Conservation (phyloP, 441 rosid species). For the Adansonia gregorii region DNA sequence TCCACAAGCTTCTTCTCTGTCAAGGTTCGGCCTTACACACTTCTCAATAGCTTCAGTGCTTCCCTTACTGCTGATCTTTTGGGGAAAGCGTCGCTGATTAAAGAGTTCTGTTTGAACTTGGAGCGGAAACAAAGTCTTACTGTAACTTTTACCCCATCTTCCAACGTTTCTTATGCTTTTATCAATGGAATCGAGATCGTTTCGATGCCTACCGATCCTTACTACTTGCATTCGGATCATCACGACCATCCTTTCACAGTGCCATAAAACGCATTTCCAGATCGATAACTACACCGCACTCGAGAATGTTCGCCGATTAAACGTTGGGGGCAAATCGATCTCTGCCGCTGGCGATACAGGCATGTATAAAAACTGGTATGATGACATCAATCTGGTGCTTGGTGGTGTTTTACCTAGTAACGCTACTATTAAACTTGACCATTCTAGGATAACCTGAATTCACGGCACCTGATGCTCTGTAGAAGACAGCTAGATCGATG, state of each 20-base stretch:
- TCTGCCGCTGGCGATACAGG: neutral
- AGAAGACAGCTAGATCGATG: conserved; percentile 22
- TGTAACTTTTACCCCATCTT: neutral
- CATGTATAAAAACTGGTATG: conserved; percentile 9
- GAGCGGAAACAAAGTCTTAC: neutral
- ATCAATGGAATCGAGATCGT: conserved; percentile 26
- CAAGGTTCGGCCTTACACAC: conserved; percentile 3
- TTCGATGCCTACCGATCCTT: conserved; percentile 22
- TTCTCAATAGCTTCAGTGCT: conserved; percentile 16
- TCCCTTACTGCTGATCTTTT: neutral
- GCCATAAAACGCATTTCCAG: neutral
- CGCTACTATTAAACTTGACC: neutral
- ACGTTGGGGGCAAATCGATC: conserved; percentile 1
- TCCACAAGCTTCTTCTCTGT: neutral
- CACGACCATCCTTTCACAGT: neutral
- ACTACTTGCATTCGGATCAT: conserved; percentile 9
- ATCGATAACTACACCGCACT: conserved; percentile 18
- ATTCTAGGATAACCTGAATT: neutral
- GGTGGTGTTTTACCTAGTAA: neutral
- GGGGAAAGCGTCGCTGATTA: neutral
- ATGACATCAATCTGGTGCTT: neutral
- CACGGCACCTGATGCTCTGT: conserved; percentile 20
- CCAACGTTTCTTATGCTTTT: neutral
- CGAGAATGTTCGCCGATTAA: conserved; percentile 22
- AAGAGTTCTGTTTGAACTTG: neutral